Conservation (phyloP, 2,329 filamentous ascomycete genomes). For the Colletotrichum musicola region DNA sequence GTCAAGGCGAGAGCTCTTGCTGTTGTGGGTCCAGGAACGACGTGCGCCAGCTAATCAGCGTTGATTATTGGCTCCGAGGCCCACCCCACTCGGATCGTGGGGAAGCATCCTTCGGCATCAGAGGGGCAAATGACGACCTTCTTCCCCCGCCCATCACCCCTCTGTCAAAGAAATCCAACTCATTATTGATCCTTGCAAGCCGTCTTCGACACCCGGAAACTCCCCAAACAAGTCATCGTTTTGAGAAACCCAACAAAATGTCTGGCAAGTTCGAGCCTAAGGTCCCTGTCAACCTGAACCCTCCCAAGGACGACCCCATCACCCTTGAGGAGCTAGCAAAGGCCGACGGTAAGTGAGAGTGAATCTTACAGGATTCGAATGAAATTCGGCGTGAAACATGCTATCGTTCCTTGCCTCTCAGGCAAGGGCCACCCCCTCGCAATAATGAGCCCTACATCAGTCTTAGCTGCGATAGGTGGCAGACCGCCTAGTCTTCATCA, state of each 20-base stretch:
- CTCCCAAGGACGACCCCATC: conserved; percentile 91
- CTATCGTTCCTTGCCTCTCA: neutral
- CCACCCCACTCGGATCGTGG: conserved; percentile 33
- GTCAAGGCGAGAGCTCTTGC: conserved; percentile 24
- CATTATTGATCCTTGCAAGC: neutral
- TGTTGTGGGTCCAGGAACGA: conserved; percentile 9
- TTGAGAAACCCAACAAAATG: conserved; percentile 55
- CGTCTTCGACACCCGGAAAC: neutral
- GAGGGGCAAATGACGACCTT: conserved; percentile 37
- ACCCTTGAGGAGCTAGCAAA: conserved; percentile 82
- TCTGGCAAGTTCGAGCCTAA: conserved; percentile 83
- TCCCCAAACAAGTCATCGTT: neutral
- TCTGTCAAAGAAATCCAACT: neutral
- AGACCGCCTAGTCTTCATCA: no score
- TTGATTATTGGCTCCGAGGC: conserved; percentile 21
- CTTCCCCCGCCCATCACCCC: conserved; percentile 29
- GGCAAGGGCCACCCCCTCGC: neutral
- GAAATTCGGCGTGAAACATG: neutral
- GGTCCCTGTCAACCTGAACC: conserved; percentile 77
- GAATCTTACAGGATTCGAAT: neutral
- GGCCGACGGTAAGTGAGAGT: conserved; percentile 77
- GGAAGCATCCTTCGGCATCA: conserved; percentile 31
- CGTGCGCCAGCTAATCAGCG: conserved; percentile 22
- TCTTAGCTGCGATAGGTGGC: neutral
- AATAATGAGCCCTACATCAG: neutral